Conservation (phyloP, 306 rosid genomes). For the Sesbania bispinosa region DNA sequence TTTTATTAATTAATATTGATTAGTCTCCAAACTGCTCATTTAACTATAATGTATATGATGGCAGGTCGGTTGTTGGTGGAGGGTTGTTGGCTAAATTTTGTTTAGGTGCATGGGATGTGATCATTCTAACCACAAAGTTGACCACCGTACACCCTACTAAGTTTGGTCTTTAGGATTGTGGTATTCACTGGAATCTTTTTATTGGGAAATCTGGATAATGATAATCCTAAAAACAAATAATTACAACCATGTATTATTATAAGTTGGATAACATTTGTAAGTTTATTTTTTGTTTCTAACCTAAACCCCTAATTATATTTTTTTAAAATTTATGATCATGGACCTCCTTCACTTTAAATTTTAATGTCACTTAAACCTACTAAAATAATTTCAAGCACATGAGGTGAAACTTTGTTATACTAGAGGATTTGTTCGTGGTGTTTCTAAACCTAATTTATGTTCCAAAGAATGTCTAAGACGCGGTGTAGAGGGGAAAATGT, state of each 20-base stretch:
- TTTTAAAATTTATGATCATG: not conserved
- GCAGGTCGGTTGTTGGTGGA: constrained; percentile 27
- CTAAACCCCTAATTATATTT: not conserved
- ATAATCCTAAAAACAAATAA: too few species aligned
- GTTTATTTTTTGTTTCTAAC: not conserved
- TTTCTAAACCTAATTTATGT: too few species aligned
- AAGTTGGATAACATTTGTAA: not conserved
- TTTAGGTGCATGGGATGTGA: constrained; percentile 32
- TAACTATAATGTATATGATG: constrained; percentile 20
- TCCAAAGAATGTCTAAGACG: too few species aligned
- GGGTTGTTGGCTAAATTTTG: constrained; percentile 44
- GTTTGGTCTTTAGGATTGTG: not conserved
- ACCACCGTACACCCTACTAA: not conserved
- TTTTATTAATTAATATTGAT: not conserved
- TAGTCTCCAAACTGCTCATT: constrained; percentile 17
- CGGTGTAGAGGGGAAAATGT: too few species aligned
- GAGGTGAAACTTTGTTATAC: not conserved
- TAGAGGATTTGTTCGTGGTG: too few species aligned
- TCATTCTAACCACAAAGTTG: constrained; percentile 32
- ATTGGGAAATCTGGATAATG: not conserved
- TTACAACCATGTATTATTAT: not conserved
- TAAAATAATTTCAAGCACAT: not conserved
- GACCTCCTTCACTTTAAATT: not conserved
- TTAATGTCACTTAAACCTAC: not conserved
- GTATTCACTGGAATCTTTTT: not conserved